Percentiles rank a stretch among this genome's conserved stretches.
These are phyloP conservation scores for Cutaneotrichosporon cavernicola DNA, from an alignment of 1,284 basidiomycete species.

Conservation along the genomic window DNA sequence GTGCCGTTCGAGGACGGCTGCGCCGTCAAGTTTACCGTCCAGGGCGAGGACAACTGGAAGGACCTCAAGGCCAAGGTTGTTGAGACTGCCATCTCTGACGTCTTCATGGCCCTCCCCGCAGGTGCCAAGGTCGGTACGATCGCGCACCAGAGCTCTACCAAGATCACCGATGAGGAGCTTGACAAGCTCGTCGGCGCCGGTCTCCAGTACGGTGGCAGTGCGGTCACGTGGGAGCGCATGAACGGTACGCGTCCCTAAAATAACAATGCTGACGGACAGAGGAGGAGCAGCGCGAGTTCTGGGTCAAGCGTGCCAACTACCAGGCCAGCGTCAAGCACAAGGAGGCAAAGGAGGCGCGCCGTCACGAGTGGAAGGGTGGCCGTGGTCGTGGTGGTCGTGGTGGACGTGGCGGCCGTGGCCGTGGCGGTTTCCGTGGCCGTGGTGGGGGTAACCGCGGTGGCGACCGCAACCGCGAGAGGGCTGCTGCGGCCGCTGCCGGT, in stretches of 20 bases:
- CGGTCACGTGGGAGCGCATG: slow-evolving; percentile 42
- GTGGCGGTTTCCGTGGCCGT: slow-evolving; percentile 16
- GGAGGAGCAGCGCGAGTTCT: slow-evolving; percentile 72
- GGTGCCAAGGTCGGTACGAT: slow-evolving; percentile 52
- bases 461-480: slow-evolving; percentile 22
- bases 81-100: slow-evolving; percentile 37
- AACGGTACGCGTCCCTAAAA: slow-evolving; percentile 31
- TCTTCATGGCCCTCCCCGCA: slow-evolving; percentile 50
- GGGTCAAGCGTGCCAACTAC: slow-evolving; percentile 67
- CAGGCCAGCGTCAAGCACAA: slow-evolving; percentile 56
- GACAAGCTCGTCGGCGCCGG: slow-evolving; percentile 52
- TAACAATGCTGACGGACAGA: slow-evolving; percentile 30
- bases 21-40: slow-evolving; percentile 46
- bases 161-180: slow-evolving; percentile 55
- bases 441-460: slow-evolving; percentile 11
- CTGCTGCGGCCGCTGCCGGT: slow-evolving; percentile 21
- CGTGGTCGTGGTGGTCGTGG: slow-evolving; percentile 40
- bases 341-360: slow-evolving; percentile 57
- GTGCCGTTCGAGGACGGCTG: slow-evolving; percentile 54
- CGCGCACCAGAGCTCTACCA: slow-evolving; percentile 51
- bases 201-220: slow-evolving; percentile 52
- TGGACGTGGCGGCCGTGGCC: slow-evolving; percentile 18
- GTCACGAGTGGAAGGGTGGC: background rate
- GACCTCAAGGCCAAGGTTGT: slow-evolving; percentile 52
- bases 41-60: slow-evolving; percentile 55